phyloP scores from a whole-genome alignment of 768 basidiomycete species.

The Chalciporus sphaerocephalus region DNA sequence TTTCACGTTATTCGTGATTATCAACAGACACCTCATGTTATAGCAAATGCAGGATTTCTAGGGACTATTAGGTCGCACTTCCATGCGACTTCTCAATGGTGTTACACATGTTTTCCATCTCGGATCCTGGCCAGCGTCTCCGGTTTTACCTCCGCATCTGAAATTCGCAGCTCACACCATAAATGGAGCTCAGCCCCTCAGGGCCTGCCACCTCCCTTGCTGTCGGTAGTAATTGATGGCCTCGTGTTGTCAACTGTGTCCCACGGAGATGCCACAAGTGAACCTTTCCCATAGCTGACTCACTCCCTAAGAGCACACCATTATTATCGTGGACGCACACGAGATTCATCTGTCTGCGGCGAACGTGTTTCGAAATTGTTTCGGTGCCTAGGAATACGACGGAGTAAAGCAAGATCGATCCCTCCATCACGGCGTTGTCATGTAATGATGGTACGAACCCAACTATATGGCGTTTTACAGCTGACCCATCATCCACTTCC shows the following conservation, averaged over 20 bases:
- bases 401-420: neutral
- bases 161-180: constrained; percentile 2
- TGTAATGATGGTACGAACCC: constrained; percentile 9
- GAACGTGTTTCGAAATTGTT: constrained; percentile 19
- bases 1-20: neutral
- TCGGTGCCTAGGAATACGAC: constrained; percentile 5
- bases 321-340: constrained; percentile 12
- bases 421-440: constrained; percentile 3
- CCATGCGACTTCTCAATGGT: neutral
- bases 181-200: constrained; percentile 4
- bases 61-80: constrained; percentile 1
- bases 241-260: constrained; percentile 27
- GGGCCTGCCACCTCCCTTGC: constrained; percentile 11
- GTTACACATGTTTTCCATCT: constrained; percentile 2
- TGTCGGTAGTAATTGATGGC: constrained; percentile 12
- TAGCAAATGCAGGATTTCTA: neutral
- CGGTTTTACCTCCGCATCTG: constrained; percentile 2
- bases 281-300: constrained; percentile 8
- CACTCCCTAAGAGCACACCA: constrained; percentile 10
- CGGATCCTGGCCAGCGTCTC: constrained; percentile 15
- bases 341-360: constrained; percentile 14
- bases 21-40: neutral
- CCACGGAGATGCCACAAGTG: constrained; percentile 12
- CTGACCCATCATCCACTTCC: constrained; percentile 11
- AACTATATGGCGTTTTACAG: constrained; percentile 13